Evolutionary conservation across 768 basidiomycete genomes (phyloP).

Genomic region (Lentinus tigrinus): DNA sequence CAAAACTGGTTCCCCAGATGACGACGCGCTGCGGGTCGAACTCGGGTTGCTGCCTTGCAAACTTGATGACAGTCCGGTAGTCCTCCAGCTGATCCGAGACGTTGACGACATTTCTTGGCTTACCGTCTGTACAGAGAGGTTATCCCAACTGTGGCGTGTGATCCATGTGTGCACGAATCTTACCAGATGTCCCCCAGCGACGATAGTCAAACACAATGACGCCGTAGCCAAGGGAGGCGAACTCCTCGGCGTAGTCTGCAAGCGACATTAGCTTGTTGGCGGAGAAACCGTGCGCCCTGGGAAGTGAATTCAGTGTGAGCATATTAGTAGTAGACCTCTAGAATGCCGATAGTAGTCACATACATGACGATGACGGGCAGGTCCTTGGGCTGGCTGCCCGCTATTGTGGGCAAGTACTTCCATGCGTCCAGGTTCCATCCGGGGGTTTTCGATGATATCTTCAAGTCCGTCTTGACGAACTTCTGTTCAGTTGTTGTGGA

Average conservation of each 20-base stretch:
- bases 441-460: constrained; percentile 31
- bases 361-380: constrained; percentile 33
- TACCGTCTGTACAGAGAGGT: constrained; percentile 27
- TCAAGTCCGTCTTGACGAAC: constrained; percentile 19
- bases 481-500: not conserved
- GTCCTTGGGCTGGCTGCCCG: not conserved
- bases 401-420: constrained; percentile 29
- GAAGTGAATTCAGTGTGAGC: not conserved
- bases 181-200: constrained; percentile 38
- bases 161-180: not conserved
- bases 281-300: constrained; percentile 36
- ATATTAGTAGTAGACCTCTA: not conserved
- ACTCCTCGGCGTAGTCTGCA: constrained; percentile 30
- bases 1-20: constrained; percentile 36
- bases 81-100: constrained; percentile 38
- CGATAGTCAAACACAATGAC: constrained; percentile 39
- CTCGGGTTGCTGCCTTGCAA: constrained; percentile 27
- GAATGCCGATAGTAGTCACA: not conserved
- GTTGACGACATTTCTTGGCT: constrained; percentile 28
- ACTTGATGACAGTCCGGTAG: constrained; percentile 37
- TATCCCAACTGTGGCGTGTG: not conserved
- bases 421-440: constrained; percentile 37
- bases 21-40: constrained; percentile 33
- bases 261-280: constrained; percentile 34
- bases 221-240: constrained; percentile 31